Evolutionary conservation across 306 rosid genomes (phyloP), one percentile per base, ranked within the genome.

Genomic region (Pachyrhizus erosus): DNA sequence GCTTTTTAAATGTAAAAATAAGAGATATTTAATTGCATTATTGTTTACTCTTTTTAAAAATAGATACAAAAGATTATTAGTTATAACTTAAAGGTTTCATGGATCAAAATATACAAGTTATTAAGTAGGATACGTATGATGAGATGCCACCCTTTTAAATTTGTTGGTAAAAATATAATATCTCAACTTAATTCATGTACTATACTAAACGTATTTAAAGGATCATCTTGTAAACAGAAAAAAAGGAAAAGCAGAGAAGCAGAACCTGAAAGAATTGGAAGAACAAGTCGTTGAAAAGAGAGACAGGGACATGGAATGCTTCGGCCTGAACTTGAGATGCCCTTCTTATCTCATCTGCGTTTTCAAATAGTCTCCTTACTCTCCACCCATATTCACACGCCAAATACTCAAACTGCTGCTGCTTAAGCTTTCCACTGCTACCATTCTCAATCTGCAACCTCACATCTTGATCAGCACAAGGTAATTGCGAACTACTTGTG

Each of bases 221-320:
- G 7, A 5, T 34, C 39, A 4, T 34, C 39, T 34, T n/a, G n/a
- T n/a, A 34, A 34, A 7, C 39, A 34, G 39, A 4, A 34, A 34
- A 39, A 66, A 37, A 20, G 51, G 5, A 68, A 39, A 57, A n/a
- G 1, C 17, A 21, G n/a, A 11, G 45, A 51, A 39, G 29, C 29
- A 14, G 42, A 68, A 94, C 97, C 98, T 89, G 84, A 79, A 94
- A 94, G 89, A 94, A 92, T 2, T 85, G 85, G 87, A 85, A 90
- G 93, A 92, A 92, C 31, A 92, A 43, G 64, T 86, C 75, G 23
- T 94, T 83, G 86, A 94, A 92, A 81, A 94, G 86, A 70, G 84
- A 70, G 2, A 85, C 76, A 55, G 98, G 96, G 49, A 78, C 91
- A 81, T 94, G 90, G 39, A 94, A 94, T 49, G 97, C 97, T 86